Conservation (phyloP, 2,329 filamentous ascomycete species). For the Neurospora sp. region DNA sequence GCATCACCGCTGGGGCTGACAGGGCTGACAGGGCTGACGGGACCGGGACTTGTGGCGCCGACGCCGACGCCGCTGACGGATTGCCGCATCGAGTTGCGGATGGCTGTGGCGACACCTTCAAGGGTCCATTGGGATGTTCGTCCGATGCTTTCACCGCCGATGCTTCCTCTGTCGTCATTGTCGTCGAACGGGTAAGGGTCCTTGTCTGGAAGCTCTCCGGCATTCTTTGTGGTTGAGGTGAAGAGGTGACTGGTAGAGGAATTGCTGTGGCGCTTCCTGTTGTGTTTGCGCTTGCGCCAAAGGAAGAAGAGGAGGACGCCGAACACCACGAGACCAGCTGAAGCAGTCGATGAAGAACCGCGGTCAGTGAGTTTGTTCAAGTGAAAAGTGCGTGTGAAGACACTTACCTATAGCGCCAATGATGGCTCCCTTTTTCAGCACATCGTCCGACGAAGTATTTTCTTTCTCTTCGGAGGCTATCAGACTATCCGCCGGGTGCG, state of each 20-base stretch:
- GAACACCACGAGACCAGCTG: background rate
- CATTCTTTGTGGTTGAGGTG: background rate
- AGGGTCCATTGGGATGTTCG: background rate
- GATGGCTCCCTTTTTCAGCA: background rate
- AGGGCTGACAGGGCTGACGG: background rate
- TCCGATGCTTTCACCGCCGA: background rate
- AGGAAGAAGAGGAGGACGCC: background rate
- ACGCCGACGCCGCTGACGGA: background rate
- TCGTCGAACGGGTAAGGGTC: background rate
- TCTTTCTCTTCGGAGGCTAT: background rate
- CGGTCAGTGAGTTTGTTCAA: background rate
- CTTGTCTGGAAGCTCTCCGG: background rate
- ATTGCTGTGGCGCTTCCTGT: background rate
- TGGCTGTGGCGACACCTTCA: background rate
- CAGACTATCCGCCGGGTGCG: background rate
- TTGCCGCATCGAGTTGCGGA: background rate
- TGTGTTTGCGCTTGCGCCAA: background rate
- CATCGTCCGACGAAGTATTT: background rate
- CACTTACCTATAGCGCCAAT: background rate
- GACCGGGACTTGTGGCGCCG: background rate
- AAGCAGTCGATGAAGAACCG: background rate
- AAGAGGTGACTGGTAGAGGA: background rate
- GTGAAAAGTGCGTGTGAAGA: background rate
- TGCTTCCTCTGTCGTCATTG: background rate
- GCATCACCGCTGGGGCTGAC: background rate